Evolutionary conservation across 495 filamentous ascomycete species (phyloP).

Genomic region (Aspergillus funiculosus): DNA sequence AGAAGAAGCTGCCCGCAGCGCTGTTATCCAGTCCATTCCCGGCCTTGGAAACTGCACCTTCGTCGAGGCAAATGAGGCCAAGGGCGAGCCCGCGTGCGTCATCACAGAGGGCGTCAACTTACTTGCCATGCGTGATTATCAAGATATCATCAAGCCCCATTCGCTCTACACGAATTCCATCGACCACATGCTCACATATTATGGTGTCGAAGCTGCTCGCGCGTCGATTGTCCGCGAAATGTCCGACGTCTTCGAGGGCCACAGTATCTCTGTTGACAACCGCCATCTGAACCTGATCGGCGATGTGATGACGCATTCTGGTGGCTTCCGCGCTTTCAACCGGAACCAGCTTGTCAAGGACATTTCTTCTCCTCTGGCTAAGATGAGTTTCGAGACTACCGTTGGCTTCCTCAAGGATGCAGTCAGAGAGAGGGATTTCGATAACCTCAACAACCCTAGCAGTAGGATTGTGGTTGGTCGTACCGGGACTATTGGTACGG

Average conservation of each 20-base stretch:
- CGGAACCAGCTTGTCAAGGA: slow-evolving; percentile 73
- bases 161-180: slow-evolving; percentile 89
- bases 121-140: slow-evolving; percentile 79
- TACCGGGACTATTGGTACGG: slow-evolving; percentile 77
- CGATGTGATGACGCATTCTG: slow-evolving; percentile 90
- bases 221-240: slow-evolving; percentile 83
- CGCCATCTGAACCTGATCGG: slow-evolving; percentile 93
- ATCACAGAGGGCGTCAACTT: slow-evolving; percentile 85
- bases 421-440: slow-evolving; percentile 81
- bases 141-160: slow-evolving; percentile 81
- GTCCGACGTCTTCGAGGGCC: slow-evolving; percentile 75
- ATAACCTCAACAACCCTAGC: slow-evolving; percentile 80
- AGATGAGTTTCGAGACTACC: slow-evolving; percentile 99
- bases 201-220: slow-evolving; percentile 91
- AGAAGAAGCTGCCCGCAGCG: slow-evolving; percentile 64
- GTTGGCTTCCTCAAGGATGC: slow-evolving; percentile 88
- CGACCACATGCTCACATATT: slow-evolving; percentile 70
- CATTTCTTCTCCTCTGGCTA: slow-evolving; percentile 82
- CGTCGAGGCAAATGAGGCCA: slow-evolving; percentile 56
- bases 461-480: slow-evolving; percentile 84
- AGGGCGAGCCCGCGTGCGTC: slow-evolving; percentile 52
- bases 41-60: slow-evolving; percentile 66
- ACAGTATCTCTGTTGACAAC: slow-evolving; percentile 90
- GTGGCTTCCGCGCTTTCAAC: slow-evolving; percentile 84
- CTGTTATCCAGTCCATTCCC: slow-evolving; percentile 82